Base-by-base conservation (phyloP, 1,284 basidiomycete species). In the Ustilago hordei region DNA sequence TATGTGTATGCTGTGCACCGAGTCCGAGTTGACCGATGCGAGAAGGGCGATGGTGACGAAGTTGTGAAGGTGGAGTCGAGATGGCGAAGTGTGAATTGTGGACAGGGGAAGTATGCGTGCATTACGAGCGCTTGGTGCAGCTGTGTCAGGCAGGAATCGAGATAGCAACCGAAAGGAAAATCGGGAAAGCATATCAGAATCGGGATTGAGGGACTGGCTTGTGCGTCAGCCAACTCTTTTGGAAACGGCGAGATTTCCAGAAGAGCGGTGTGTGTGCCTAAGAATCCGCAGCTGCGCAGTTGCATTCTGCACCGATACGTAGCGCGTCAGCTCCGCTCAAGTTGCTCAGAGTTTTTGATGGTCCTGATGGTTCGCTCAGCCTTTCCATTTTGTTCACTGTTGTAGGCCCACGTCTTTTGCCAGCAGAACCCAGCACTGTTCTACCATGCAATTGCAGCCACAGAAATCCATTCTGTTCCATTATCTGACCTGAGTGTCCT, bases 151-250 rank as follows among this genome's bases (percentile, higher is more conserved):
- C 19, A 39, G 31, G 23, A 28, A 28, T 19, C 48, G n/a, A 15
- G 31, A 45, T 50, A 28, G 23, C 9, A 23, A 34, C 59, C 59
- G 50, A 54, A 54, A 8, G 13, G 17, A 38, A 7, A 54, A 61
- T 61, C 59, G 52, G 60, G 38, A 39, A 28, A 17, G 15, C 7
- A 31, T 34, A 38, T 52, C 55, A 45, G 48, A 50, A 52, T 50
- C 48, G 36, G 52, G 52, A 39, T 41, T 6, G n/a, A 17, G 13
- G 5, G 13, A 17, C 56, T 70, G 68, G 68, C 68, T 70, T 64
- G 68, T 70, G 68, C 62, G 68, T 54, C 53, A 69, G 57, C 66
- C 23, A 50, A 50, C 8, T 48, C 19, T 23, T 7, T 31, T 28
- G 23, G 45, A 15, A 48, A 50, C 31, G 28, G 48, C 28, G 6